Evolutionary conservation across 495 filamentous ascomycete species (phyloP), one percentile per base, ranked within the genome.

Genomic region (Penicillium cinerascens): DNA sequence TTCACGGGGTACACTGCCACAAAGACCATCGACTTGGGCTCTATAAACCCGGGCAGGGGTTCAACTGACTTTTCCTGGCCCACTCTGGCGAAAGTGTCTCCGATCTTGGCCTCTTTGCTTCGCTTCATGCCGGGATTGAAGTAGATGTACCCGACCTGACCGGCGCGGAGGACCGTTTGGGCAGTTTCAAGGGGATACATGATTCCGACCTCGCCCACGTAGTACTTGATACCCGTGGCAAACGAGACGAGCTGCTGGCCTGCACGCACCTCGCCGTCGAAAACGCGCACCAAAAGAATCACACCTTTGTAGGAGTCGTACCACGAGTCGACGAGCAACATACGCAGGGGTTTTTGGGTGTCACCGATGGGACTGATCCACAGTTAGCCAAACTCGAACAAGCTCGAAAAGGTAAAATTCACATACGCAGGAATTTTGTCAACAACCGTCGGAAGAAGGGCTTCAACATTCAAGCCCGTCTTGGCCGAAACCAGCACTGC

Each of bases 51-150:
- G 0, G 89, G 89, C 49, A 91, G 83, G 17, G 88, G 84, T 64
- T 90, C 80, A 1, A 98, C 91, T 1, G 76, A 56, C 52, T 83
- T 82, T 67, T 96, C 88, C 13, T 70, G 83, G 0, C 92, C 92
- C 7, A 91, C 82, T n/a, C 78, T 85, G 2, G 93, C 96, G 62
- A 87, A 96, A 1, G 93, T 97, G 57, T 97, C 95, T 18, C 93
- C 93, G 43, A 97, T 86, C 72, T 96, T 95, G 44, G 93, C 91
- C 60, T 98, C 93, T 60, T 93, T 85, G 52, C 88, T 95, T 49
- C 83, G 80, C 71, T 96, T 97, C 93, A 98, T 98, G 8, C 92
- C 93, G 0, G 95, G 93, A 63, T 96, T 97, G 76, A 98, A 97
- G 68, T 86, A 88, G 37, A 97, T 83, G 56, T 98, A 98, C 25